Evolutionary conservation across 495 filamentous ascomycete genomes (phyloP).

Genomic region (Penicillium chermesinum): DNA sequence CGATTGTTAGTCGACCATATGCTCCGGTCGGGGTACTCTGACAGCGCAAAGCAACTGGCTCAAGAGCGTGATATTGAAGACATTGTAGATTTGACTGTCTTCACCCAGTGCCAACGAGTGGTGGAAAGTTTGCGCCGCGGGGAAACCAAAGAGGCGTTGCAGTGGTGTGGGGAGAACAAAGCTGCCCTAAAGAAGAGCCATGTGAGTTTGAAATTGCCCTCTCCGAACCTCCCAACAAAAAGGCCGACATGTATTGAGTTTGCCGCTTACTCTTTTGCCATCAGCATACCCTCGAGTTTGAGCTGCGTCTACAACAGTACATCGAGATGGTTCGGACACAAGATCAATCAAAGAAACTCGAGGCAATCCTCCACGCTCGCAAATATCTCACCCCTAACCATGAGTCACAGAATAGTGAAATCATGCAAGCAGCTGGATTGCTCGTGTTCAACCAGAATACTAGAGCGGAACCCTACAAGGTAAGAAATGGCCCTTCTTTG

Average conservation of each 20-base stretch:
- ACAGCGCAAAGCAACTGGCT: conserved; percentile 71
- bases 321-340: conserved; percentile 77
- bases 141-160: conserved; percentile 71
- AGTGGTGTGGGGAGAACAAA: conserved; percentile 91
- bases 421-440: conserved; percentile 70
- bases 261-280: not conserved
- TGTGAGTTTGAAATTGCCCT: conserved; percentile 40
- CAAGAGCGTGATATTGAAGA: conserved; percentile 65
- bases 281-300: conserved; percentile 84
- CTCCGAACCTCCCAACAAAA: not conserved
- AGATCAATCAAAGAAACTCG: conserved; percentile 54
- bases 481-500: conserved; percentile 25
- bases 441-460: conserved; percentile 68
- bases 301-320: conserved; percentile 91
- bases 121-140: conserved; percentile 62
- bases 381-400: conserved; percentile 68
- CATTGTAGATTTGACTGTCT: conserved; percentile 84
- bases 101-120: conserved; percentile 75
- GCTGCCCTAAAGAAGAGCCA: conserved; percentile 77
- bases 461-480: conserved; percentile 56
- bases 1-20: conserved; percentile 87
- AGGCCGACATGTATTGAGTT: not conserved
- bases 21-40: conserved; percentile 72
- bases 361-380: conserved; percentile 75
- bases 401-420: conserved; percentile 62